Percentiles rank a stretch among this genome's conserved stretches.
Conservation (phyloP, 495 filamentous ascomycete genomes). For the Penicillium ochrochloron region DNA sequence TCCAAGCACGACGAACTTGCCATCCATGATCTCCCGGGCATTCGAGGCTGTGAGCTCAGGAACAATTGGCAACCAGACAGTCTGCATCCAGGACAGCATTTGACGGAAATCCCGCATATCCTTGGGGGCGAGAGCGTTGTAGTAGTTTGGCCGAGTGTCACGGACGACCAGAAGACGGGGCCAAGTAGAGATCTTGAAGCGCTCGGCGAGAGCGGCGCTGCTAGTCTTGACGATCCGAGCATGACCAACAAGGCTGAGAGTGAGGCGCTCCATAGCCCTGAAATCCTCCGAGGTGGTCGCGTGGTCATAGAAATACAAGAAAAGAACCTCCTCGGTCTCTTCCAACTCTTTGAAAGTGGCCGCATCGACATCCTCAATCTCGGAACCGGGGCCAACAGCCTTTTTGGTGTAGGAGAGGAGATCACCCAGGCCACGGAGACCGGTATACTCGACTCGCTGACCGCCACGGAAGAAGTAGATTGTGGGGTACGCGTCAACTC, state of each 20-base stretch:
- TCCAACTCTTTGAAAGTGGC: slow-evolving; percentile 81
- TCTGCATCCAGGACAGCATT: slow-evolving; percentile 90
- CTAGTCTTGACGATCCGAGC: slow-evolving; percentile 90
- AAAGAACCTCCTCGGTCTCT: slow-evolving; percentile 91
- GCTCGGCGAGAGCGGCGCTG: slow-evolving; percentile 68
- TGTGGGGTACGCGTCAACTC: slow-evolving; percentile 79
- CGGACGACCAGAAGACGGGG: slow-evolving; percentile 87
- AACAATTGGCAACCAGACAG: slow-evolving; percentile 96
- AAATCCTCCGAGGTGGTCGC: slow-evolving; percentile 94
- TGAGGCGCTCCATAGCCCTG: slow-evolving; percentile 80
- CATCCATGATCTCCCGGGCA: slow-evolving; percentile 91
- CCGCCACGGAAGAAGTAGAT: slow-evolving; percentile 92
- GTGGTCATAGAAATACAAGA: slow-evolving; percentile 95
- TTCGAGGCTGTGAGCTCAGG: slow-evolving; percentile 92
- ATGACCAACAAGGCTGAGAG: slow-evolving; percentile 84
- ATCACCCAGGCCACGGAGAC: slow-evolving; percentile 90
- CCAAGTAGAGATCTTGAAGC: slow-evolving; percentile 95
- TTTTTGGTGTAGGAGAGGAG: slow-evolving; percentile 84
- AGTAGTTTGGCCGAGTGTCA: slow-evolving; percentile 87
- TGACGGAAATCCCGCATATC: slow-evolving; percentile 87
- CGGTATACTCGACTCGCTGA: slow-evolving; percentile 90
- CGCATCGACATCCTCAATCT: slow-evolving; percentile 78
- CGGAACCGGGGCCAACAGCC: slow-evolving; percentile 75
- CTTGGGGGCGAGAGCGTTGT: slow-evolving; percentile 77
- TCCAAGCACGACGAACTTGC: slow-evolving; percentile 88